These are phyloP conservation scores for Triangularia setosa DNA, from an alignment of 2,329 filamentous ascomycete species.

Conservation along the genomic window DNA sequence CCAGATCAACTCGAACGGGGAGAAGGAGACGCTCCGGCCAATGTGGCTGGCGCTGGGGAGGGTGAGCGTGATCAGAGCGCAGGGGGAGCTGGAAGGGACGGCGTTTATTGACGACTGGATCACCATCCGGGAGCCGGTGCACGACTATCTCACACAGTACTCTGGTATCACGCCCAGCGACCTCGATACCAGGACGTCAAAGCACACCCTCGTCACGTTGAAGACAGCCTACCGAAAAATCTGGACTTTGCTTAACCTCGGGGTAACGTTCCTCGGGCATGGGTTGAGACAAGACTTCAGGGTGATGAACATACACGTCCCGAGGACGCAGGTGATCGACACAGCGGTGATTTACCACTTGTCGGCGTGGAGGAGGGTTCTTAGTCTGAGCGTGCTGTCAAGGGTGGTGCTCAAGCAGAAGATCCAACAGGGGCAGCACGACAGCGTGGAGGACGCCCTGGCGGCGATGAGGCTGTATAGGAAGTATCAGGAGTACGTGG, in stretches of 20 bases:
- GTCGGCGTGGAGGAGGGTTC: conserved; percentile 72
- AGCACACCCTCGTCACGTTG: conserved; percentile 78
- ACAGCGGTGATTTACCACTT: conserved; percentile 91
- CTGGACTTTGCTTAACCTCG: conserved; percentile 92
- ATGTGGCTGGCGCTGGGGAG: conserved; percentile 89
- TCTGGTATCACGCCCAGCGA: conserved; percentile 87
- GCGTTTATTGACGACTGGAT: conserved; percentile 99
- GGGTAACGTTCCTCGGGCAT: conserved; percentile 90
- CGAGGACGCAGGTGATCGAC: conserved; percentile 85
- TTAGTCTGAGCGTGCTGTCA: conserved; percentile 86
- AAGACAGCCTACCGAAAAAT: conserved; percentile 97
- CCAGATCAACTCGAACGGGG: conserved; percentile 91
- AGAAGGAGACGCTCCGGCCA: conserved; percentile 85
- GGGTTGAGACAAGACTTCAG: conserved; percentile 94
- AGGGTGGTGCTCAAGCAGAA: conserved; percentile 90
- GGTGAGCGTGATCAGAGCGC: conserved; percentile 81
- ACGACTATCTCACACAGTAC: conserved; percentile 92
- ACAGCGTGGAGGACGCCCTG: conserved; percentile 90
- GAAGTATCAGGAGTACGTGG: conserved; percentile 85
- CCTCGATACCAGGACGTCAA: conserved; percentile 71
- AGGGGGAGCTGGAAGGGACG: conserved; percentile 70
- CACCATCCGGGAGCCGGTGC: conserved; percentile 80
- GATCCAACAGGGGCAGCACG: conserved; percentile 88
- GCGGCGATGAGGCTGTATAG: conserved; percentile 85
- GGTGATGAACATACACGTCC: conserved; percentile 96